Percentiles rank a stretch among this genome's conserved stretches.
phyloP scores from a whole-genome alignment of 495 filamentous ascomycete genomes.

The Lasiosphaeria ovina region DNA sequence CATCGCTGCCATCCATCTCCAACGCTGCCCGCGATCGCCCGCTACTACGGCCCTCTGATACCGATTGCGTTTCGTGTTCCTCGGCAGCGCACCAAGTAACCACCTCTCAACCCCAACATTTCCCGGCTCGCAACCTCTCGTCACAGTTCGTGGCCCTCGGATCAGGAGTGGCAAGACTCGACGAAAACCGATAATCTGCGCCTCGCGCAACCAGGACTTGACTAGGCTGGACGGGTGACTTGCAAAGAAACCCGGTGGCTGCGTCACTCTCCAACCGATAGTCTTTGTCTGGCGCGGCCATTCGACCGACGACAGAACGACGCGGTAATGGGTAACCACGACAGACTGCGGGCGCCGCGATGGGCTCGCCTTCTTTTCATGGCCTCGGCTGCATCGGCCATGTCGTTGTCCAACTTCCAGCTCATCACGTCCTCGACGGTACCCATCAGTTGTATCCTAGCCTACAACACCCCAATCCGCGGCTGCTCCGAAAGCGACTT shows the following conservation, averaged over 20 bases:
- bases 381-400: slow-evolving; percentile 37
- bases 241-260: slow-evolving; percentile 7
- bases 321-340: slow-evolving; percentile 23
- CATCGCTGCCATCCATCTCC: not conserved
- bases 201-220: not conserved
- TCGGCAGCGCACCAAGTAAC: slow-evolving; percentile 6
- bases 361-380: slow-evolving; percentile 27
- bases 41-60: slow-evolving; percentile 10
- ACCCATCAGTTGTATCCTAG: slow-evolving; percentile 36
- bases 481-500: slow-evolving; percentile 40
- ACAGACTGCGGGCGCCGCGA: slow-evolving; percentile 21
- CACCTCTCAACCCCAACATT: not conserved
- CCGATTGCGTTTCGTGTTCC: slow-evolving; percentile 14
- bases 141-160: not conserved
- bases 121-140: not conserved
- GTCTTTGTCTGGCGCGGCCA: not conserved
- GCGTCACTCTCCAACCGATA: not conserved
- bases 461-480: slow-evolving; percentile 36
- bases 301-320: not conserved
- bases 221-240: not conserved
- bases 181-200: not conserved
- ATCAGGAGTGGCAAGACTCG: slow-evolving; percentile 1
- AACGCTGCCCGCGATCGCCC: slow-evolving; percentile 2
- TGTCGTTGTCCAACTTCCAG: slow-evolving; percentile 40
- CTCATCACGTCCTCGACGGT: slow-evolving; percentile 36